phyloP scores from a whole-genome alignment of 1,139 yeast species.

The Debaryomycetaceae sp. region DNA sequence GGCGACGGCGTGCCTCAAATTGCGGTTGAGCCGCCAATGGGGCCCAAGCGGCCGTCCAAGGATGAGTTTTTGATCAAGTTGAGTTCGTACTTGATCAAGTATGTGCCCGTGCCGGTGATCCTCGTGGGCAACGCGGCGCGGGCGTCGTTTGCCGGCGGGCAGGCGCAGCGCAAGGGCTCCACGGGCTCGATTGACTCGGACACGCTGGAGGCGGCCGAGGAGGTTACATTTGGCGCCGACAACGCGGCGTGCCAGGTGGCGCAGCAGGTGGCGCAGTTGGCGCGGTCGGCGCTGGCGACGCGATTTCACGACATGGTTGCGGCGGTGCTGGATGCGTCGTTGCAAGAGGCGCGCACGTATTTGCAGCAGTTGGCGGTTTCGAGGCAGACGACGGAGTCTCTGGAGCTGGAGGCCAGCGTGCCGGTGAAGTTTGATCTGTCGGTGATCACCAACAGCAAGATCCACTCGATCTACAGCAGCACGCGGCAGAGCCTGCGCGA shows the following conservation, averaged over 20 bases:
- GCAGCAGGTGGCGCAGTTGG: conserved; percentile 1
- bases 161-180: conserved; percentile 3
- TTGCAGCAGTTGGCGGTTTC: conserved; percentile 14
- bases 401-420: conserved; percentile 1
- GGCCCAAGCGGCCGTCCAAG: conserved; percentile 1
- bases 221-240: neutral
- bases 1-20: conserved; percentile 1
- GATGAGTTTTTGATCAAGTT: conserved; percentile 31
- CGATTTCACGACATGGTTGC: conserved; percentile 22
- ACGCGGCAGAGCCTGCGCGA: conserved; percentile 4
- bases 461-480: conserved; percentile 30
- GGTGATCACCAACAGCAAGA: conserved; percentile 20
- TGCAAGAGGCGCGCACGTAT: conserved; percentile 22
- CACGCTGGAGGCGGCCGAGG: conserved; percentile 6
- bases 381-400: conserved; percentile 12
- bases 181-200: conserved; percentile 6
- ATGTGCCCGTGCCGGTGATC: conserved; percentile 39
- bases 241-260: neutral
- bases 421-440: conserved; percentile 15
- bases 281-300: conserved; percentile 6
- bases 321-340: conserved; percentile 27
- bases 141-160: conserved; percentile 1
- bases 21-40: too few species aligned
- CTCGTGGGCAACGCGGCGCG: conserved; percentile 27
- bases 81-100: conserved; percentile 37